Conservation (phyloP, 1,284 basidiomycete genomes). For the Irpex sp. region DNA sequence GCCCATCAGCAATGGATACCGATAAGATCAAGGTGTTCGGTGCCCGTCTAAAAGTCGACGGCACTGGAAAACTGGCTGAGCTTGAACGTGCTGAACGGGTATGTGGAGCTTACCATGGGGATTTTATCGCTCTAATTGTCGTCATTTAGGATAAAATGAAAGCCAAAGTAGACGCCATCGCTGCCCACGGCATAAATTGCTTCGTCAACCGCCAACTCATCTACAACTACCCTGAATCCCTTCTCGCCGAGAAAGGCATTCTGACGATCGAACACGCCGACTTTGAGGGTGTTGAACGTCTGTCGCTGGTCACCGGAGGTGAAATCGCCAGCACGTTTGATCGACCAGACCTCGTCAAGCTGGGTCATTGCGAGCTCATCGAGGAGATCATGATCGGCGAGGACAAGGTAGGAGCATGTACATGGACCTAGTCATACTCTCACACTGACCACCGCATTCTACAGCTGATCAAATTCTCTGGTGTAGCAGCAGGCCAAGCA, state of each 20-base stretch:
- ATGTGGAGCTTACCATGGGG: conserved; percentile 15
- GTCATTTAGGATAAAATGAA: conserved; percentile 93
- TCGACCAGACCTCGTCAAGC: conserved; percentile 88
- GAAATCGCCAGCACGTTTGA: conserved; percentile 98
- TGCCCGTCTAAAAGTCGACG: conserved; percentile 92
- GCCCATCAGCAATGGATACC: conserved; percentile 88
- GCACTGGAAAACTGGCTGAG: conserved; percentile 96
- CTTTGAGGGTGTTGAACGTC: conserved; percentile 97
- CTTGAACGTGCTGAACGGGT: conserved; percentile 93
- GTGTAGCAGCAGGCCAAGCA: conserved; percentile 97
- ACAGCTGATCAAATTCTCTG: conserved; percentile 98
- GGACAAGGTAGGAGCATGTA: conserved; percentile 72
- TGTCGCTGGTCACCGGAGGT: conserved; percentile 96
- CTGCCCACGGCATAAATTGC: conserved; percentile 93
- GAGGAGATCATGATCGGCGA: conserved; percentile 99
- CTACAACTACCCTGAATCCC: conserved; percentile 98
- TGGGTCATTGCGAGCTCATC: conserved; percentile 92
- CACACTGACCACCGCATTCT: background rate
- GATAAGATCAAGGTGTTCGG: conserved; percentile 99
- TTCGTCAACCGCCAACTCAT: conserved; percentile 99
- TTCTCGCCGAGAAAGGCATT: conserved; percentile 93
- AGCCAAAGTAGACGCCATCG: conserved; percentile 94
- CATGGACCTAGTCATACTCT: background rate
- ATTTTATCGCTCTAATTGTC: background rate
- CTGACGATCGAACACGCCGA: conserved; percentile 98